phyloP scores from a whole-genome alignment of 129 eudicot genomes.

The Flaveria bidentis region DNA sequence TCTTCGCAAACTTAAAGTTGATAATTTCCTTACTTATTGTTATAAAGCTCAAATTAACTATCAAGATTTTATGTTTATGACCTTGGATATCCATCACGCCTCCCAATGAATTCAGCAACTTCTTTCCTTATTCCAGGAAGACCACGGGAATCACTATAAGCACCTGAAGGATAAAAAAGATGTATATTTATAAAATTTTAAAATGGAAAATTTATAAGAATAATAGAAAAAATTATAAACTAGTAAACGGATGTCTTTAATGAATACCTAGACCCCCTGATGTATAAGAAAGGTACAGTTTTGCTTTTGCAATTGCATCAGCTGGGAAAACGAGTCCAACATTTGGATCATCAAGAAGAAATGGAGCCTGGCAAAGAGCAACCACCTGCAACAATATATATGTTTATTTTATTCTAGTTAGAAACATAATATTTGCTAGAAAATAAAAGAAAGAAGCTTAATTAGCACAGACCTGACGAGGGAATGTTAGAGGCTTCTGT shows the following conservation, averaged over 20 bases:
- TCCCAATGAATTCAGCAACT: slow-evolving; percentile 88
- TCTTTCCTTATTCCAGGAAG: slow-evolving; percentile 96
- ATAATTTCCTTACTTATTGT: neutral
- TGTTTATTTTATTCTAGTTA: neutral
- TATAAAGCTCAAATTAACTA: neutral
- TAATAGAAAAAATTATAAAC: neutral
- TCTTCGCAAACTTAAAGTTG: slow-evolving; percentile 2
- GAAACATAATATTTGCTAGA: slow-evolving; percentile 12
- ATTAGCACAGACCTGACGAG: slow-evolving; percentile 74
- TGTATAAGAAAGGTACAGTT: slow-evolving; percentile 73
- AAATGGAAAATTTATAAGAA: neutral
- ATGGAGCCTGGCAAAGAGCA: slow-evolving; percentile 99
- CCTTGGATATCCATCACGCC: slow-evolving; percentile 99
- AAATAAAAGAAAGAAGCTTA: neutral
- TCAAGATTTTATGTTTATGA: slow-evolving; percentile 23
- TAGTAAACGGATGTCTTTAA: neutral
- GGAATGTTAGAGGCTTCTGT: slow-evolving; percentile 97
- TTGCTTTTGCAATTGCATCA: slow-evolving; percentile 95
- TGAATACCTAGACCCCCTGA: slow-evolving; percentile 94
- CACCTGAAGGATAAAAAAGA: slow-evolving; percentile 55
- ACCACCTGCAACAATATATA: slow-evolving; percentile 63
- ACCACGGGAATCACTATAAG: slow-evolving; percentile 99
- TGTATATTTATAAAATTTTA: neutral
- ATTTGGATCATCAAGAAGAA: slow-evolving; percentile 96
- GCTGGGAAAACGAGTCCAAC: slow-evolving; percentile 96